Conservation (phyloP, 768 basidiomycete genomes). For the Collybia mongolica region DNA sequence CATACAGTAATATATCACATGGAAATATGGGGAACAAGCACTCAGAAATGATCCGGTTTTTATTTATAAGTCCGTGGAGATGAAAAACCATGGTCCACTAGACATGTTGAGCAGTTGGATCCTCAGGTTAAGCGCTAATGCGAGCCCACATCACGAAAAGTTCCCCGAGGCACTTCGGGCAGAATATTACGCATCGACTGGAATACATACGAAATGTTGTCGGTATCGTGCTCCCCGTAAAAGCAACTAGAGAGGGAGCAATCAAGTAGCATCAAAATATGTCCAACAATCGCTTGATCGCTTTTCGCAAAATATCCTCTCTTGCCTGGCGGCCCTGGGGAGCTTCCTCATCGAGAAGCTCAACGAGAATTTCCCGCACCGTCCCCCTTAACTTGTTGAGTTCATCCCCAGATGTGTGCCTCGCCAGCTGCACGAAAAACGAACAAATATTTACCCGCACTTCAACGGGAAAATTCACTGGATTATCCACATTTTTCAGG, state of each 20-base stretch:
- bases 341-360: slow-evolving; percentile 33
- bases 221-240: neutral
- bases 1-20: too few species aligned
- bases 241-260: slow-evolving; percentile 13
- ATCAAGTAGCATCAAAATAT: neutral
- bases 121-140: too few species aligned
- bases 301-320: slow-evolving; percentile 41
- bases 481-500: slow-evolving; percentile 56
- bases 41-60: neutral
- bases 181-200: too few species aligned
- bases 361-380: slow-evolving; percentile 49
- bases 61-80: too few species aligned
- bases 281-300: slow-evolving; percentile 38
- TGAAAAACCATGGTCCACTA: too few species aligned
- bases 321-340: slow-evolving; percentile 30
- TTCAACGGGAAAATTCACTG: slow-evolving; percentile 65
- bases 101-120: too few species aligned
- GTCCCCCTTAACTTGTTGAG: slow-evolving; percentile 49
- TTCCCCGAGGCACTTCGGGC: too few species aligned
- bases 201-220: neutral
- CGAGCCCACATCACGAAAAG: too few species aligned
- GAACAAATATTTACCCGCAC: slow-evolving; percentile 77
- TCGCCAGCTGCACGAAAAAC: slow-evolving; percentile 63
- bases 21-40: neutral
- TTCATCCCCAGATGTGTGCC: slow-evolving; percentile 47